A percentile compares a stretch with the other conserved stretches of the same genome.
These are phyloP conservation scores for Fusarium hainanense DNA, from an alignment of 2,329 filamentous ascomycete species.

Conservation along the genomic window DNA sequence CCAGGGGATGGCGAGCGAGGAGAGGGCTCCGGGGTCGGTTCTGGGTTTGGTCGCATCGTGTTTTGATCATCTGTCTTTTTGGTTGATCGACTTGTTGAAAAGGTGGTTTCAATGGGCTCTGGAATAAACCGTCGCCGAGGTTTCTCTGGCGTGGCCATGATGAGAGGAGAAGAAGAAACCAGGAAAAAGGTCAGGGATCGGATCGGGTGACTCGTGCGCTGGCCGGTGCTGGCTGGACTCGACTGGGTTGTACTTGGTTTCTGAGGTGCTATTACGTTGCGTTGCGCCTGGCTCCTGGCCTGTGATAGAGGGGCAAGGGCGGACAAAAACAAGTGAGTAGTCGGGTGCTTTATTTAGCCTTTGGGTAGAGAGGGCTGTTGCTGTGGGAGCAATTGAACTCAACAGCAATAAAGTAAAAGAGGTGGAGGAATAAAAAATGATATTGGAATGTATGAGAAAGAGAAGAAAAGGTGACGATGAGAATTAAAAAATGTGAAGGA, in stretches of 20 bases:
- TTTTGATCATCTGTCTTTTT: conserved; percentile 47
- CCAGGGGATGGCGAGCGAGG: conserved; percentile 61
- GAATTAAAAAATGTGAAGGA: conserved; percentile 20
- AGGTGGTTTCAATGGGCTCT: conserved; percentile 78
- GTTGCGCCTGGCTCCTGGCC: conserved; percentile 32
- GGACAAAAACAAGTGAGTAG: conserved; percentile 39
- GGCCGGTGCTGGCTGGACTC: conserved; percentile 8
- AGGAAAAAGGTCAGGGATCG: conserved; percentile 17
- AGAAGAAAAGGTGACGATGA: conserved; percentile 1
- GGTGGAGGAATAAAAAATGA: not conserved
- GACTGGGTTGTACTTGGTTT: conserved; percentile 34
- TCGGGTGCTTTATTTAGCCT: not conserved
- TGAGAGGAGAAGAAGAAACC: conserved; percentile 52
- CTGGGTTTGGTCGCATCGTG: conserved; percentile 63
- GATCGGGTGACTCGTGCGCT: conserved; percentile 34
- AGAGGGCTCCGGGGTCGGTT: conserved; percentile 66
- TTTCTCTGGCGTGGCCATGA: conserved; percentile 56
- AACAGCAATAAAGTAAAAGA: not conserved
- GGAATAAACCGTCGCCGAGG: conserved; percentile 71
- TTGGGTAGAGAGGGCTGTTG: not conserved
- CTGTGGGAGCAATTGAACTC: conserved; percentile 3
- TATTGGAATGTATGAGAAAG: not conserved
- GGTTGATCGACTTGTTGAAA: conserved; percentile 65
- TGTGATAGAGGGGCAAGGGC: conserved; percentile 41
- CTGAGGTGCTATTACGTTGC: conserved; percentile 9